phyloP scores from a whole-genome alignment of 2,329 filamentous ascomycete genomes.

The Penicillium sp. region DNA sequence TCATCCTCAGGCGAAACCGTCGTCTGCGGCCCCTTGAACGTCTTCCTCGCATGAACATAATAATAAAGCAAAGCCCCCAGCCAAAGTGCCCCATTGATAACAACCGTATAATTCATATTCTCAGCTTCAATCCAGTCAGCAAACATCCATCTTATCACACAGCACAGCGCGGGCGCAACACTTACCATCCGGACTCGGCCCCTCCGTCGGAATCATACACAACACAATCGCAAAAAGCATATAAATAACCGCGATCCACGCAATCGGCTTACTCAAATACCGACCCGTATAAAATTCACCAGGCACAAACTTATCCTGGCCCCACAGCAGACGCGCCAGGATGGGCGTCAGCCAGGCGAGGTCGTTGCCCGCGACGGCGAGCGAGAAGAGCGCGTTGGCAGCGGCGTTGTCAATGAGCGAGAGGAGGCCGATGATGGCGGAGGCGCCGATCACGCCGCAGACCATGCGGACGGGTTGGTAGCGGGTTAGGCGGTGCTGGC shows the following conservation, averaged over 20 bases:
- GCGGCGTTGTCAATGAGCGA: slow-evolving; percentile 59
- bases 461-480: slow-evolving; percentile 60
- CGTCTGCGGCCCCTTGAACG: slow-evolving; percentile 61
- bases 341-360: slow-evolving; percentile 61
- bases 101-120: slow-evolving; percentile 64
- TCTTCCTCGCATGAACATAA: slow-evolving; percentile 58
- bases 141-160: neutral
- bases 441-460: slow-evolving; percentile 57
- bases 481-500: slow-evolving; percentile 48
- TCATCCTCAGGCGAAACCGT: slow-evolving; percentile 48
- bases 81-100: slow-evolving; percentile 62
- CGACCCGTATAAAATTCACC: slow-evolving; percentile 61
- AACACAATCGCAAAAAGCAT: slow-evolving; percentile 57
- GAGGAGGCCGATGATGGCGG: slow-evolving; percentile 57
- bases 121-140: slow-evolving; percentile 30
- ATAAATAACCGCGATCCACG: slow-evolving; percentile 56
- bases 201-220: slow-evolving; percentile 60
- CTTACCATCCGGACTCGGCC: slow-evolving; percentile 53
- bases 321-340: slow-evolving; percentile 59
- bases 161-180: neutral
- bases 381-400: slow-evolving; percentile 57
- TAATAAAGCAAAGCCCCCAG: slow-evolving; percentile 58
- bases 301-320: slow-evolving; percentile 57
- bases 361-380: slow-evolving; percentile 58
- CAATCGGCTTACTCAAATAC: slow-evolving; percentile 54